Percentiles rank a stretch among this genome's conserved stretches.
Conservation (phyloP, 768 basidiomycete genomes). For the Melanogaster broomeanus region DNA sequence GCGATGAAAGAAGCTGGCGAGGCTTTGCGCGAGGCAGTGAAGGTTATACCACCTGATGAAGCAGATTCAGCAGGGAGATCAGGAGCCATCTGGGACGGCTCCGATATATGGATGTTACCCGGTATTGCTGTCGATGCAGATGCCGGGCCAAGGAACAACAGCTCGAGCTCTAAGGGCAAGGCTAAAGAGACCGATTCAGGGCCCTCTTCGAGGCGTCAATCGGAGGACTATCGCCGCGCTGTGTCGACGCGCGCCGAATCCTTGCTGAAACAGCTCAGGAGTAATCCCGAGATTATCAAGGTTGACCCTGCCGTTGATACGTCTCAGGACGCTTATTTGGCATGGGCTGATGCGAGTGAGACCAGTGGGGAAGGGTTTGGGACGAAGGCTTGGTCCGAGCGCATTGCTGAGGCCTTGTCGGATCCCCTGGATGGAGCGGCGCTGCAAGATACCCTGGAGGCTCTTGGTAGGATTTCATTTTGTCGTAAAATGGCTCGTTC, state of each 20-base stretch:
- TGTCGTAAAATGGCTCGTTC: neutral
- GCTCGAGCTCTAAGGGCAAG: constrained; percentile 34
- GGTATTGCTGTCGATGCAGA: constrained; percentile 20
- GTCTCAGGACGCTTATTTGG: constrained; percentile 52
- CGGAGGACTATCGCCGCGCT: constrained; percentile 47
- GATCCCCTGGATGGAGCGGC: constrained; percentile 53
- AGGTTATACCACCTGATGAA: constrained; percentile 84
- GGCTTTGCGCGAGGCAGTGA: constrained; percentile 85
- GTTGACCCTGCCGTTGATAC: constrained; percentile 74
- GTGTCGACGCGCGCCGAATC: constrained; percentile 78
- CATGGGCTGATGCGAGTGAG: constrained; percentile 61
- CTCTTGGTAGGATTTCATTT: constrained; percentile 52
- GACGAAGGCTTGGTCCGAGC: constrained; percentile 53
- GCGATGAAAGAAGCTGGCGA: constrained; percentile 82
- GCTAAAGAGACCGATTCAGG: constrained; percentile 34
- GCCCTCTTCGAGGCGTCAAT: constrained; percentile 27
- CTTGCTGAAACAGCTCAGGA: constrained; percentile 69
- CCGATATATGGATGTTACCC: constrained; percentile 84
- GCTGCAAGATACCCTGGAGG: constrained; percentile 53
- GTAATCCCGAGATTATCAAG: constrained; percentile 73
- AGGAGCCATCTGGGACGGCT: constrained; percentile 77
- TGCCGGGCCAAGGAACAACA: constrained; percentile 8
- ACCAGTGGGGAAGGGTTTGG: constrained; percentile 55
- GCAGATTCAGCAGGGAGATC: constrained; percentile 28
- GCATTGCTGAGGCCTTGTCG: constrained; percentile 48